Conservation (phyloP, 2,329 filamentous ascomycete genomes). For the Epichloe gansuensis region DNA sequence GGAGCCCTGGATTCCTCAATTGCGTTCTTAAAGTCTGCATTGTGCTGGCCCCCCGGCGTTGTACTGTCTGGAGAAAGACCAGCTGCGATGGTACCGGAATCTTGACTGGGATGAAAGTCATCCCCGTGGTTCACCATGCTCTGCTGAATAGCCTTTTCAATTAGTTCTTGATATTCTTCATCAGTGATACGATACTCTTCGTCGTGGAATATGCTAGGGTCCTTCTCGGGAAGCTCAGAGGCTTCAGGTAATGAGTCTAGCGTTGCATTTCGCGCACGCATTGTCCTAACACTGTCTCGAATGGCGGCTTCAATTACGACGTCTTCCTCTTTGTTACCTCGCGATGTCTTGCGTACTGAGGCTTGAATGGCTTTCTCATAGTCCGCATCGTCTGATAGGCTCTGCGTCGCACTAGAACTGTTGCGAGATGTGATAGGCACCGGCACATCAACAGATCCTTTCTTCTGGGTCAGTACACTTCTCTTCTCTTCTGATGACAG, state of each 20-base stretch:
- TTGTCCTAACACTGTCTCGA: slow-evolving; percentile 53
- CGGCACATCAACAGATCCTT: slow-evolving; percentile 10
- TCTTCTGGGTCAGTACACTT: slow-evolving; percentile 33
- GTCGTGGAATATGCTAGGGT: slow-evolving; percentile 23
- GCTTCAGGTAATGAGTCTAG: slow-evolving; percentile 15
- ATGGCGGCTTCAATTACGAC: slow-evolving; percentile 60
- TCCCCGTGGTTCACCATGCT: slow-evolving; percentile 26
- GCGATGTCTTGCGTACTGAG: slow-evolving; percentile 58
- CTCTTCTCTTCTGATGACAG: slow-evolving; percentile 38
- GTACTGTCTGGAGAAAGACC: not conserved
- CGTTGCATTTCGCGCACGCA: slow-evolving; percentile 20
- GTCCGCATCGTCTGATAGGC: slow-evolving; percentile 36
- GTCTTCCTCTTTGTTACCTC: slow-evolving; percentile 57
- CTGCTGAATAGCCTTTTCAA: slow-evolving; percentile 42
- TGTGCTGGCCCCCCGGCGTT: not conserved
- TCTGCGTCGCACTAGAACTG: slow-evolving; percentile 6
- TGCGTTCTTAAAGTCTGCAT: slow-evolving; percentile 25
- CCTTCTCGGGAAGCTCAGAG: slow-evolving; percentile 11
- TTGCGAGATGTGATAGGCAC: slow-evolving; percentile 6
- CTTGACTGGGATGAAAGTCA: slow-evolving; percentile 8
- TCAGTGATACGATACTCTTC: slow-evolving; percentile 37
- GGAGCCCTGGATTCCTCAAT: slow-evolving; percentile 24
- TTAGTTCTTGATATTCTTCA: slow-evolving; percentile 42
- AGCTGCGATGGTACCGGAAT: slow-evolving; percentile 9
- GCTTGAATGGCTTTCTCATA: slow-evolving; percentile 59